Percentiles rank a stretch among this genome's conserved stretches.
phyloP scores from a whole-genome alignment of 2,329 filamentous ascomycete species.

The Fusarium sp. region DNA sequence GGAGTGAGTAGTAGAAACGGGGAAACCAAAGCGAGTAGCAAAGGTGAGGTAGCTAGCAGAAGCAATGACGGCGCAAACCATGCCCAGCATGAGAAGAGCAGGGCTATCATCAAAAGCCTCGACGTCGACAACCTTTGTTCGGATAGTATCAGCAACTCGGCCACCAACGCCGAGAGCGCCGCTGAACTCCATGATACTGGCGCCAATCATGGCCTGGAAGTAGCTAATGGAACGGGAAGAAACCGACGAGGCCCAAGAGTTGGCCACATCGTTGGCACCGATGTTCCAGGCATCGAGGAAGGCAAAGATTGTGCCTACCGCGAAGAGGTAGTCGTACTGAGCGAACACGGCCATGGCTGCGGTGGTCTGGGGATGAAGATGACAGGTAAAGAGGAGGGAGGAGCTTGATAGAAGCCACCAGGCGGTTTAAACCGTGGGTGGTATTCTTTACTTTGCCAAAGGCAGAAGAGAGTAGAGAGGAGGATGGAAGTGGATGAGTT shows the following conservation, averaged over 20 bases:
- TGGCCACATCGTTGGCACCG: slow-evolving; percentile 77
- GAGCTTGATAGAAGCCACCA: background rate
- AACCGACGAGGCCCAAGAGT: slow-evolving; percentile 80
- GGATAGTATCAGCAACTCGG: slow-evolving; percentile 71
- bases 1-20: slow-evolving; percentile 72
- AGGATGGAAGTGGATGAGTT: background rate
- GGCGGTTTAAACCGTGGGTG: slow-evolving; percentile 1
- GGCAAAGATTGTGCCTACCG: slow-evolving; percentile 73
- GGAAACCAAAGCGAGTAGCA: slow-evolving; percentile 65
- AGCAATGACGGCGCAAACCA: slow-evolving; percentile 66
- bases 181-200: slow-evolving; percentile 71
- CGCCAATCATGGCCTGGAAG: slow-evolving; percentile 69
- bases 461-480: background rate
- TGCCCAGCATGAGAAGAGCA: slow-evolving; percentile 67
- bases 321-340: slow-evolving; percentile 73
- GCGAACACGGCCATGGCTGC: slow-evolving; percentile 46
- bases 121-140: slow-evolving; percentile 68
- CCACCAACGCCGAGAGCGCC: slow-evolving; percentile 71
- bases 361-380: background rate
- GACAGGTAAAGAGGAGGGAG: background rate
- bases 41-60: slow-evolving; percentile 69
- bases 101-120: slow-evolving; percentile 60
- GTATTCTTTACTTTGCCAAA: slow-evolving; percentile 6
- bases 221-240: slow-evolving; percentile 75
- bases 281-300: slow-evolving; percentile 77